Percentiles rank a stretch among this genome's conserved stretches.
phyloP scores from a whole-genome alignment of 345 rosid genomes.

The Syzygium aqueum region DNA sequence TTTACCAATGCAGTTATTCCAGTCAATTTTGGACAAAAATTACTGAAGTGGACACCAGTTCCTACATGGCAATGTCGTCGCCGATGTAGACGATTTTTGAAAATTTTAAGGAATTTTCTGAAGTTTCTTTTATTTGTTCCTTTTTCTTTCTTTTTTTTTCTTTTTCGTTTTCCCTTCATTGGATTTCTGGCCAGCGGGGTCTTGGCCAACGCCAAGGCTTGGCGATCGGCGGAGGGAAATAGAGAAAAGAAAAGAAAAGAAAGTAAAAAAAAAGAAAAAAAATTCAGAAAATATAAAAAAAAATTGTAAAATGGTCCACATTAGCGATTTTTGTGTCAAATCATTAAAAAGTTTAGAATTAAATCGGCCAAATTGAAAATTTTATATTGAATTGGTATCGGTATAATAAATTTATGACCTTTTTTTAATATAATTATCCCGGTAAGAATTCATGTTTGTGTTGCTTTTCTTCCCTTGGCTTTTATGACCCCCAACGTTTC shows the following conservation, averaged over 20 bases:
- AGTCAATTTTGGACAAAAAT: too few species aligned
- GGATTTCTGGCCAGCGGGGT: not conserved
- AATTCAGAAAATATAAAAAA: not conserved
- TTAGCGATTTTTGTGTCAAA: accelerated
- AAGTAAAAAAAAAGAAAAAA: accelerated
- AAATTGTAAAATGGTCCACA: not conserved
- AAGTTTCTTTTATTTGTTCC: too few species aligned
- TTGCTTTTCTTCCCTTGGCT: not conserved
- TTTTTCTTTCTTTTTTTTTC: too few species aligned
- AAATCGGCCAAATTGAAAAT: not conserved
- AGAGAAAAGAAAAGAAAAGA: not conserved
- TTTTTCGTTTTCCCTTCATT: too few species aligned
- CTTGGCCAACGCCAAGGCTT: too few species aligned
- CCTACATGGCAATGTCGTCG: accelerated
- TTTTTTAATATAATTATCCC: not conserved
- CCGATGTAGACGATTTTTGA: too few species aligned
- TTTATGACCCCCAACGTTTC: not conserved
- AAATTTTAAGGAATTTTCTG: too few species aligned
- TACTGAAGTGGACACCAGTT: too few species aligned
- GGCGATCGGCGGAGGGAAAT: accelerated
- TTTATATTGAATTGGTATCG: accelerated
- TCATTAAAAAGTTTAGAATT: accelerated
- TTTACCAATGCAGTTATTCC: too few species aligned
- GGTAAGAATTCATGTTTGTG: not conserved
- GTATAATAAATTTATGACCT: accelerated